Conservation (phyloP, 106 monocot genomes). For the Ottelia alismoides region DNA sequence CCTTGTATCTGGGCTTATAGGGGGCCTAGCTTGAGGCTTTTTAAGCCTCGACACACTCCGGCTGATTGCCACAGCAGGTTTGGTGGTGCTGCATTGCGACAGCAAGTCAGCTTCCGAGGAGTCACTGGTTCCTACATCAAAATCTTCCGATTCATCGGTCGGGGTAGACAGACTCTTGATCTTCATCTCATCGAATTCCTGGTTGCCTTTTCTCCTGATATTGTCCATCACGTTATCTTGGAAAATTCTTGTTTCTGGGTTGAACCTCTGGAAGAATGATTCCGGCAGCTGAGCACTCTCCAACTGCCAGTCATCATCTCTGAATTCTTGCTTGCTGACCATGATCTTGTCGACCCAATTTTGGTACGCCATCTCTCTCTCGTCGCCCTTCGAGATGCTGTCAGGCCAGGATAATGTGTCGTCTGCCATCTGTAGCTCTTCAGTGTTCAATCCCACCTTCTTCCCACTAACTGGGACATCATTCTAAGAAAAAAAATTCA, state of each 20-base stretch:
- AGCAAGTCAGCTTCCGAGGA: constrained; percentile 73
- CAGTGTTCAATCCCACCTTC: constrained; percentile 55
- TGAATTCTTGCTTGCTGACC: constrained; percentile 46
- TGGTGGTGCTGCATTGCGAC: constrained; percentile 24
- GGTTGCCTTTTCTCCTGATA: constrained; percentile 22
- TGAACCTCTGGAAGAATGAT: constrained; percentile 55
- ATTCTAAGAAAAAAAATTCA: constrained; percentile 7
- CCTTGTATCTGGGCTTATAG: constrained; percentile 11
- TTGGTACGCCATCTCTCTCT: constrained; percentile 36
- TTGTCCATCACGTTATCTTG: constrained; percentile 15
- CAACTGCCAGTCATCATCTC: constrained; percentile 35
- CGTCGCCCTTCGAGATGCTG: constrained; percentile 28
- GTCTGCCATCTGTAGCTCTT: constrained; percentile 29
- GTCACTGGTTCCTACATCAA: constrained; percentile 73
- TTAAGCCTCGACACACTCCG: constrained; percentile 5
- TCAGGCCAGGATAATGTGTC: constrained; percentile 46
- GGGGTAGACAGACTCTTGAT: constrained; percentile 23
- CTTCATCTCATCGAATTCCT: constrained; percentile 26
- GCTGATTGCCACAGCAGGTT: neutral
- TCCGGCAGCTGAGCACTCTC: constrained; percentile 27
- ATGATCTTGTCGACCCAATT: constrained; percentile 91
- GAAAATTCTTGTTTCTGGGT: constrained; percentile 21
- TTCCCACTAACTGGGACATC: constrained; percentile 34
- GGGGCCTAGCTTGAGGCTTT: constrained; percentile 2
- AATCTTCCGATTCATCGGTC: constrained; percentile 50